Conservation (phyloP, 2,329 filamentous ascomycete species). For the Ilyonectria destructans region DNA sequence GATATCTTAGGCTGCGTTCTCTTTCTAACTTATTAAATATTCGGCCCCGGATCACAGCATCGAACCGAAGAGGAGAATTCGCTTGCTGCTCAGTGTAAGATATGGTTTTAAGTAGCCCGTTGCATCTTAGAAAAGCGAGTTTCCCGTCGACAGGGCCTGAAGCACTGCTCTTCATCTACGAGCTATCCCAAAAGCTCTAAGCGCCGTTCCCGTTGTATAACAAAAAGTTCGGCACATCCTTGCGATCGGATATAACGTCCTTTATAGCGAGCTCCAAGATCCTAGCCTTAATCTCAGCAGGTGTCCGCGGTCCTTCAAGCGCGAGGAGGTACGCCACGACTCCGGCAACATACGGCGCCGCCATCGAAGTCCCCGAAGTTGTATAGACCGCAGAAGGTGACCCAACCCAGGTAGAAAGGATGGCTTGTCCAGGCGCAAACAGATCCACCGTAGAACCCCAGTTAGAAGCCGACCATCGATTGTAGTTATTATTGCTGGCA, state of each 20-base stretch:
- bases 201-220: constrained; percentile 40
- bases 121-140: too few species aligned
- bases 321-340: constrained; percentile 40
- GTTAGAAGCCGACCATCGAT: constrained; percentile 61
- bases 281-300: constrained; percentile 20
- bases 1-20: too few species aligned
- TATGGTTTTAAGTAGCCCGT: too few species aligned
- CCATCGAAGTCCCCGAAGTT: constrained; percentile 38
- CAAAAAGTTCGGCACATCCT: constrained; percentile 34
- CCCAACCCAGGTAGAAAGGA: constrained; percentile 48
- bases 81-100: too few species aligned
- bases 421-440: too few species aligned
- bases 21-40: too few species aligned
- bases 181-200: neutral
- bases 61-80: too few species aligned
- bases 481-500: constrained; percentile 52
- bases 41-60: too few species aligned
- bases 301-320: constrained; percentile 36
- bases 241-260: constrained; percentile 25
- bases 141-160: too few species aligned
- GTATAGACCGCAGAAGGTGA: constrained; percentile 3
- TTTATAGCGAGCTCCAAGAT: constrained; percentile 33
- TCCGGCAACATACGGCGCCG: constrained; percentile 44
- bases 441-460: constrained; percentile 50
- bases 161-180: too few species aligned